Percentiles rank a stretch among this genome's conserved stretches.
phyloP scores from a whole-genome alignment of 495 filamentous ascomycete species.

The Staphylotrichum tortipilum region DNA sequence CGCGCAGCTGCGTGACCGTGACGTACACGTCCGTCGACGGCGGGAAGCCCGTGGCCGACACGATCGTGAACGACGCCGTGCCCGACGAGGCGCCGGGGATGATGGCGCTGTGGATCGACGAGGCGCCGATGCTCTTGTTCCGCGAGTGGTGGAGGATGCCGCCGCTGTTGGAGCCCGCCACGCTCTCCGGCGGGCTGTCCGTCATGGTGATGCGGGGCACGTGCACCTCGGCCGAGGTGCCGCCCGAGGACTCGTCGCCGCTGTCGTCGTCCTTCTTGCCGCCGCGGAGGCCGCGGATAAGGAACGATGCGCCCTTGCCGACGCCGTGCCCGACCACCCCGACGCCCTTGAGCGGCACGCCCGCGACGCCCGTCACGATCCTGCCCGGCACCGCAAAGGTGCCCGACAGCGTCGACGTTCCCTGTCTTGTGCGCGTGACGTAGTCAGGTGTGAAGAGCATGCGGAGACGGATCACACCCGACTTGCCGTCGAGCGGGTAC shows the following conservation, averaged over 20 bases:
- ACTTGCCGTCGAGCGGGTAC: conserved; percentile 81
- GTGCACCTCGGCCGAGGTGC: conserved; percentile 21
- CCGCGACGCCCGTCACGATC: conserved; percentile 68
- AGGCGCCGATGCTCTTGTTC: conserved; percentile 57
- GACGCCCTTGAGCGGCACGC: conserved; percentile 82
- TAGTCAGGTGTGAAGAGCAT: conserved; percentile 93
- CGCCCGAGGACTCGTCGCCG: conserved; percentile 19
- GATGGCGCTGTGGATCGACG: conserved; percentile 50
- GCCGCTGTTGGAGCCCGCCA: conserved; percentile 27
- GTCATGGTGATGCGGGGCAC: conserved; percentile 40
- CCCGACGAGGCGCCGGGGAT: conserved; percentile 53
- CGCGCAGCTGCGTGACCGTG: conserved; percentile 51
- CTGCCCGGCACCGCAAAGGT: conserved; percentile 88
- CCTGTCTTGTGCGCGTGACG: conserved; percentile 77
- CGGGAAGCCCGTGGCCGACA: conserved; percentile 73
- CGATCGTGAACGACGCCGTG: conserved; percentile 68
- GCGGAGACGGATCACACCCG: conserved; percentile 69
- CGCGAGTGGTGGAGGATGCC: conserved; percentile 46
- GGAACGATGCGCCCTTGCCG: conserved; percentile 77
- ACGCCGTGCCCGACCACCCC: conserved; percentile 55
- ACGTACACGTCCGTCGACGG: conserved; percentile 73
- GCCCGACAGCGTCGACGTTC: conserved; percentile 86
- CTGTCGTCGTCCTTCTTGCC: conserved; percentile 44
- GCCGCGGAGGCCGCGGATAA: conserved; percentile 65
- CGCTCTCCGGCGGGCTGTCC: conserved; percentile 32